Base-by-base conservation (phyloP, 2,329 filamentous ascomycete genomes). In the Bisporella sp. region DNA sequence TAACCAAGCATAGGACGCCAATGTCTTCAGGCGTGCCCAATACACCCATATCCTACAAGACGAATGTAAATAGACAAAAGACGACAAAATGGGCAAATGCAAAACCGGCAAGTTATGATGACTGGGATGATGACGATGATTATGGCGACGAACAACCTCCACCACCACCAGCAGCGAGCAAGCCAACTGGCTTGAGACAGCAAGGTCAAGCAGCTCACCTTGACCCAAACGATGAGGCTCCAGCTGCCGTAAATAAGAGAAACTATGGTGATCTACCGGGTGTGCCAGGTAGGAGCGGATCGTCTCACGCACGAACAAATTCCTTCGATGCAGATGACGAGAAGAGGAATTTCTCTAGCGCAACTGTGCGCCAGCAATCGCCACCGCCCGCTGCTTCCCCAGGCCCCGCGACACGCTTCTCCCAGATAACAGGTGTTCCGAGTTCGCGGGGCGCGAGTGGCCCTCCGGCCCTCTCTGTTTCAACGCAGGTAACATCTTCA, bases 41-140 rank as follows among this genome's bases (percentile, higher is more conserved):
- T 31, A 52, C 57, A 28, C 53, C 58, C 32, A 60, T 64, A 31
- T 64, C 63, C 3, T 96, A 91, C 70, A 86, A 87, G 66, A 81
- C 89, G 47, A 95, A 96, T 66, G 84, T 96, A 45, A 92, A 88
- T 69, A 84, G 92, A 54, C 79, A 83, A 50, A 95, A 95, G 72
- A 96, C 91, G 49, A 87, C 85, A 70, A 95, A 95, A 78, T 97
- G 92, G 92, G 85, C 92, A 37, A 86, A 95, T 62, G 92, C 92
- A 35, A 92, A 91, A 68, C 77, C 82, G 52, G 84, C 87, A 60
- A 87, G 82, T 64, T 97, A 97, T 64, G 91, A 92, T 62, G 92
- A 91, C 56, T 90, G 95, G 62, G 92, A 96, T 64, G 96, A 92
- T 91, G 92, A 89, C 35, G 82, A 85, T 35, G 79, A 84, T 6